A percentile compares a stretch with the other conserved stretches of the same genome.
These are phyloP conservation scores for Uronychia setigera DNA, from an alignment of 73 alveolate genomes.

Conservation along the genomic window DNA sequence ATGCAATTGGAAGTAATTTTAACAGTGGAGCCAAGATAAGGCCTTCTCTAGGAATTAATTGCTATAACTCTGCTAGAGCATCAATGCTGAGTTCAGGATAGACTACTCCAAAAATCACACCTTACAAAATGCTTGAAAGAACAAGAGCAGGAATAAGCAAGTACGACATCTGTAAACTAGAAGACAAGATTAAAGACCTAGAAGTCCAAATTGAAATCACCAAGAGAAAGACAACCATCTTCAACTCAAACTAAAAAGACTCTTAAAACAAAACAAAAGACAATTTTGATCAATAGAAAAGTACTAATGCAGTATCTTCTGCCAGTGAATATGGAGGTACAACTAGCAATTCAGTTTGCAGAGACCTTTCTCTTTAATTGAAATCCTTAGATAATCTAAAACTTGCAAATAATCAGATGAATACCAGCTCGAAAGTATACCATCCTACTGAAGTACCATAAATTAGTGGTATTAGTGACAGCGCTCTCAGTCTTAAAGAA, in stretches of 20 bases:
- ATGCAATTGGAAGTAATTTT: neutral
- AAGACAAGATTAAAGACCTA: neutral
- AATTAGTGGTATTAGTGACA: too few species aligned
- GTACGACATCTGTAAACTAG: neutral
- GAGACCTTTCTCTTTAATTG: too few species aligned
- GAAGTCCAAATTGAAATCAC: neutral
- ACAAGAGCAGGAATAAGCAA: neutral
- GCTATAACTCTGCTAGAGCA: neutral
- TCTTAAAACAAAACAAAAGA: neutral
- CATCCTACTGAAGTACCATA: too few species aligned
- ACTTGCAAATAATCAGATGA: too few species aligned
- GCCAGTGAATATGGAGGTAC: neutral
- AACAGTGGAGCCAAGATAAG: neutral
- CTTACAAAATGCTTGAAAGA: neutral
- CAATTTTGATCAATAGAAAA: neutral
- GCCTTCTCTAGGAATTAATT: neutral
- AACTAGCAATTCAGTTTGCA: neutral
- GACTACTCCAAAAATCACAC: neutral
- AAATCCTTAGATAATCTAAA: too few species aligned
- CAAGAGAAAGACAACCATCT: neutral
- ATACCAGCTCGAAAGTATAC: too few species aligned
- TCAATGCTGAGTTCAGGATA: neutral
- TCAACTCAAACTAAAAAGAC: neutral
- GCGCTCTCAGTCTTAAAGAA: too few species aligned
- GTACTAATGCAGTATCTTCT: neutral